These are phyloP conservation scores for Pseudopediastrum boryanum DNA, from an alignment of 139 green algal species.

Conservation along the genomic window DNA sequence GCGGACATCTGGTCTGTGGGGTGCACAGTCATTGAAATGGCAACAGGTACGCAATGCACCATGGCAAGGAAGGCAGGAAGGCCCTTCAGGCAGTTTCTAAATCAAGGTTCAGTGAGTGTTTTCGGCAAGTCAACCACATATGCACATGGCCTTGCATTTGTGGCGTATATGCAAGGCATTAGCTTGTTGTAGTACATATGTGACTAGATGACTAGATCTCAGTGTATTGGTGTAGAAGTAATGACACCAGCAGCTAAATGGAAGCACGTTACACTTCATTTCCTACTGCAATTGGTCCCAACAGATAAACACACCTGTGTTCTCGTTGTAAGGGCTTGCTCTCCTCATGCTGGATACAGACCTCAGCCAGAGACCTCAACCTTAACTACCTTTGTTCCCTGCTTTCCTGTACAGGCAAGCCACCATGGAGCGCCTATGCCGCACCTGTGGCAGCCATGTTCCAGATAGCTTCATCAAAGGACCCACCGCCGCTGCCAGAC, in stretches of 20 bases:
- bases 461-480: conserved; percentile 86
- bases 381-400: not conserved
- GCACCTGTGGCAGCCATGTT: conserved; percentile 81
- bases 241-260: too few relatives aligned
- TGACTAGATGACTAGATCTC: too few relatives aligned
- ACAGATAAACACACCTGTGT: conserved; percentile 32
- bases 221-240: too few relatives aligned
- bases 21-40: conserved; percentile 98
- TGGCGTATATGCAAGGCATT: too few relatives aligned
- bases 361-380: not conserved
- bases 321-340: not conserved
- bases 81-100: not conserved
- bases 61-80: conserved; percentile 64
- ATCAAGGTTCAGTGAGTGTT: too few relatives aligned
- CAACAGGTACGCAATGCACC: too few relatives aligned
- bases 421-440: conserved; percentile 51
- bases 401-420: too few relatives aligned
- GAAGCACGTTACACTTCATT: conserved; percentile 7
- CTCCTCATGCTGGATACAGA: not conserved
- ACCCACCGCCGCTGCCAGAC: conserved; percentile 77
- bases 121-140: too few relatives aligned
- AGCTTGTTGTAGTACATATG: too few relatives aligned
- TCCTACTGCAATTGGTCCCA: conserved; percentile 7
- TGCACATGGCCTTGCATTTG: too few relatives aligned
- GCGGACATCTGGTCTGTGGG: conserved; percentile 97